Base-by-base conservation (phyloP, 768 basidiomycete genomes). In the Cystobasidiopsis lactophilus region DNA sequence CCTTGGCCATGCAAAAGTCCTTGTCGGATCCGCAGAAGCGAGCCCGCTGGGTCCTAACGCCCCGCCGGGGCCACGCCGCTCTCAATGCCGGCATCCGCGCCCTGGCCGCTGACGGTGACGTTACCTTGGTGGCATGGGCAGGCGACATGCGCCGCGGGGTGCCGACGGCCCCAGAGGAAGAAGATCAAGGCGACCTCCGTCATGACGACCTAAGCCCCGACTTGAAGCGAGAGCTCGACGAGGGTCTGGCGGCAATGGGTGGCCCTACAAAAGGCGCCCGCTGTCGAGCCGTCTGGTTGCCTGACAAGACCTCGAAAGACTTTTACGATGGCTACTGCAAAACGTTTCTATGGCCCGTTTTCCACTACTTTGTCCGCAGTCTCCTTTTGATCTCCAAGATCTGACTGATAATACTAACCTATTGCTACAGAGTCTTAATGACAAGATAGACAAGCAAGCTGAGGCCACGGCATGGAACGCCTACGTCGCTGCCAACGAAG, bases 41-140 rank as follows among this genome's bases (percentile, higher is more conserved):
- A 40, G 27, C 57, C 56, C 69, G 71, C 35, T 98, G 91, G 91
- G 74, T 75, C 18, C 69, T 98, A 4, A 67, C 74, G 1, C 75
- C 78, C 1, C 74, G 91, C 38, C 79, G 85, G 57, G 89, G 88
- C 18, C 93, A 96, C 64, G 76, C 84, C 9, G 91, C 91, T 11
- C 86, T 96, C 82, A 80, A 88, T 55, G 82, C 80, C 41, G 91
- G 91, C 30, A 86, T 95, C 62, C 77, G 79, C 50, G 82, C 80
- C 11, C 75, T 98, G 33, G 73, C 79, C 2, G 70, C 77, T 13
- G 81, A 82, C 0, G 82, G 91, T 67, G 81, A 91, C 60, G 85
- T 96, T 69, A 66, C 91, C 62, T 75, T 95, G 64, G 73, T 96
- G 40, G 91, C 86, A 21, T 91, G 93, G 83, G 83, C 84, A 0